Conservation (phyloP, 768 basidiomycete species). For the Scleroderma bovista region DNA sequence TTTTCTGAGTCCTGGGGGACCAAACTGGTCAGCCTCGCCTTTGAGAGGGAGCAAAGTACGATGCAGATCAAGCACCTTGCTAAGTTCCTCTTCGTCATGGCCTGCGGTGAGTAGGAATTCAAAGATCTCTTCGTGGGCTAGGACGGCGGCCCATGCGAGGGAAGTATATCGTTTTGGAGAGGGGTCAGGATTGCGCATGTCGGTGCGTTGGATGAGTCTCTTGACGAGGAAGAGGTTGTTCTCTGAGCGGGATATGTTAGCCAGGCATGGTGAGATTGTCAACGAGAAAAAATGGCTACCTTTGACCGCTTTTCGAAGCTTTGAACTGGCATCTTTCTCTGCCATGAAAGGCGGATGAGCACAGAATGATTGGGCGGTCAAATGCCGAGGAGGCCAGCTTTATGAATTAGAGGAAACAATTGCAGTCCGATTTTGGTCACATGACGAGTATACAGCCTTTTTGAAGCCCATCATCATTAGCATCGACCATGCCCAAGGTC, state of each 20-base stretch:
- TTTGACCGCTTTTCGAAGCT: constrained; percentile 77
- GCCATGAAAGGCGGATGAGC: constrained; percentile 48
- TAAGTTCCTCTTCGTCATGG: constrained; percentile 91
- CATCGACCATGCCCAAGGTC: constrained; percentile 78
- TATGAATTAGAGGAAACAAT: constrained; percentile 21
- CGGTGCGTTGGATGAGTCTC: constrained; percentile 78
- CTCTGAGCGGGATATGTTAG: constrained; percentile 44
- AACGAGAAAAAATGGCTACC: constrained; percentile 34
- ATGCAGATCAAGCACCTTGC: constrained; percentile 57
- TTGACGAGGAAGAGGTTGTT: constrained; percentile 93
- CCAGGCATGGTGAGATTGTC: constrained; percentile 6
- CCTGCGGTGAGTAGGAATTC: constrained; percentile 82
- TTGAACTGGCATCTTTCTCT: constrained; percentile 71
- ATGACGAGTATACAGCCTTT: constrained; percentile 14
- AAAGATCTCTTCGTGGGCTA: constrained; percentile 89
- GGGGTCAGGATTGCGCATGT: constrained; percentile 88
- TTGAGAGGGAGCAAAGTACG: constrained; percentile 3
- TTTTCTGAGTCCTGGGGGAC: constrained; percentile 75
- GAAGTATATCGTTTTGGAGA: constrained; percentile 74
- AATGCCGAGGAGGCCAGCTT: constrained; percentile 9
- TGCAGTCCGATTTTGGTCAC: constrained; percentile 20
- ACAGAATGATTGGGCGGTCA: constrained; percentile 13
- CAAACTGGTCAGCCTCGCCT: constrained; percentile 12
- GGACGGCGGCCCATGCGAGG: constrained; percentile 85
- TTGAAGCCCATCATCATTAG: neutral